A percentile compares a stretch with the other conserved stretches of the same genome.
phyloP scores from a whole-genome alignment of 345 rosid species.

The Dimocarpus longan region DNA sequence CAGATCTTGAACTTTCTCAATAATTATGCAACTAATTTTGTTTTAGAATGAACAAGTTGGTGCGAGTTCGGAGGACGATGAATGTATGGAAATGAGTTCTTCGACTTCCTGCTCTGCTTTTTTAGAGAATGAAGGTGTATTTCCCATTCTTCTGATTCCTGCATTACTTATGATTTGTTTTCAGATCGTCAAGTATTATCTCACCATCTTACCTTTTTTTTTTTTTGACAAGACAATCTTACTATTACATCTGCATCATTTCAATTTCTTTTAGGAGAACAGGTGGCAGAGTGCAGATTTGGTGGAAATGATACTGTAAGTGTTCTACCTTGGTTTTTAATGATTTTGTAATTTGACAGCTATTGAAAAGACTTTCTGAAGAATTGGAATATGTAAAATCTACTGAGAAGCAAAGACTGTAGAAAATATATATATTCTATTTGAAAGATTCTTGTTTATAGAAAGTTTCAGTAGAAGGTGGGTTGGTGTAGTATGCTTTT shows the following conservation, averaged over 20 bases:
- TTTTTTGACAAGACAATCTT: background rate
- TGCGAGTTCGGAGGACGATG: slow-evolving; percentile 32
- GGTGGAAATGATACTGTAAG: slow-evolving; percentile 46
- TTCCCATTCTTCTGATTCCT: background rate
- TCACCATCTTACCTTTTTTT: slow-evolving; percentile 2
- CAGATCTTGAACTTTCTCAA: slow-evolving; percentile 8
- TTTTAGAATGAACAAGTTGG: slow-evolving; percentile 36
- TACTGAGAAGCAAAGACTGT: background rate
- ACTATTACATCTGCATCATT: slow-evolving; percentile 14
- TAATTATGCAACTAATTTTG: slow-evolving; percentile 25
- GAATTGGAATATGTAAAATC: slow-evolving; percentile 2
- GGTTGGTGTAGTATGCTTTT: background rate
- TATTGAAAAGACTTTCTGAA: background rate
- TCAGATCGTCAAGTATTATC: slow-evolving; percentile 2
- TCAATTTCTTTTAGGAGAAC: slow-evolving; percentile 30
- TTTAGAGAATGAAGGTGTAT: slow-evolving; percentile 26
- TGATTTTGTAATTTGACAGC: slow-evolving; percentile 7
- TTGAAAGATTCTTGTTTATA: background rate
- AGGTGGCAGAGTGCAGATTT: slow-evolving; percentile 27
- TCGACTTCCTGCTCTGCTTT: slow-evolving; percentile 22
- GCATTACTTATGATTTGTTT: slow-evolving; percentile 9
- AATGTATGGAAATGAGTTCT: slow-evolving; percentile 18
- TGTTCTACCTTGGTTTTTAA: slow-evolving; percentile 3
- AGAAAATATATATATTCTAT: slow-evolving; percentile 1
- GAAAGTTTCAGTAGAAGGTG: background rate